Conservation (phyloP, 2,329 filamentous ascomycete species). For the Arthrobotrys iridis region DNA sequence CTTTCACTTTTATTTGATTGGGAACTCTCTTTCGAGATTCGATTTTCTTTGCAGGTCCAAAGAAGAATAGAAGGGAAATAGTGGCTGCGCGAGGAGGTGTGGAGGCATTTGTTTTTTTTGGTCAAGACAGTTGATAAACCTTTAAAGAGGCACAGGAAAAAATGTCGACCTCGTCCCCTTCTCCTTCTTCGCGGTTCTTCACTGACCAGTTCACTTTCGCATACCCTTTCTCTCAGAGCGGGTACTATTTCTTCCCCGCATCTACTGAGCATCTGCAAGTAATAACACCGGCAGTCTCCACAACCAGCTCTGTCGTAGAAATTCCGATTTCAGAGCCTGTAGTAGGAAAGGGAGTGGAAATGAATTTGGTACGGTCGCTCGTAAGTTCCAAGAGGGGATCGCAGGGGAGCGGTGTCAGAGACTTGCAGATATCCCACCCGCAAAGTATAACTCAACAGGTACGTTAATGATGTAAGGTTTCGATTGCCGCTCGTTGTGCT, state of each 20-base stretch:
- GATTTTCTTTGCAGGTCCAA: slow-evolving; percentile 43
- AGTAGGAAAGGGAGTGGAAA: slow-evolving; percentile 21
- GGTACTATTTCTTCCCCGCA: slow-evolving; percentile 32
- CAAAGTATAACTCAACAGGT: slow-evolving; percentile 43
- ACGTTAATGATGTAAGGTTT: slow-evolving; percentile 12
- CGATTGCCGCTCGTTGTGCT: background rate
- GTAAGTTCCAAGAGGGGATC: slow-evolving; percentile 48
- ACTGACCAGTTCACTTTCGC: slow-evolving; percentile 34
- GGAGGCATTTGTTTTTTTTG: slow-evolving; percentile 45
- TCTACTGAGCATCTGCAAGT: slow-evolving; percentile 30
- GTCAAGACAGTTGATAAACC: slow-evolving; percentile 41
- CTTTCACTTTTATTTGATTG: slow-evolving; percentile 26
- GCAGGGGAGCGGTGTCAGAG: slow-evolving; percentile 14
- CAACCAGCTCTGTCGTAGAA: slow-evolving; percentile 3
- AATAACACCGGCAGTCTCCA: slow-evolving; percentile 2
- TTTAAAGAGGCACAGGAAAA: slow-evolving; percentile 35
- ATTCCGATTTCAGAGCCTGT: slow-evolving; percentile 3
- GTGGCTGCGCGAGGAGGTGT: slow-evolving; percentile 36
- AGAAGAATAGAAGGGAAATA: slow-evolving; percentile 19
- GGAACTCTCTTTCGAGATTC: slow-evolving; percentile 11
- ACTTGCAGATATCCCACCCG: slow-evolving; percentile 49
- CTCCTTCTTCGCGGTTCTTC: slow-evolving; percentile 42
- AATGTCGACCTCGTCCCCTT: slow-evolving; percentile 38
- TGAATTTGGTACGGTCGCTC: slow-evolving; percentile 53
- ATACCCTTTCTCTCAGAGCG: slow-evolving; percentile 28